phyloP scores from a whole-genome alignment of 139 green algal species.

The Nannochloris sp. region DNA sequence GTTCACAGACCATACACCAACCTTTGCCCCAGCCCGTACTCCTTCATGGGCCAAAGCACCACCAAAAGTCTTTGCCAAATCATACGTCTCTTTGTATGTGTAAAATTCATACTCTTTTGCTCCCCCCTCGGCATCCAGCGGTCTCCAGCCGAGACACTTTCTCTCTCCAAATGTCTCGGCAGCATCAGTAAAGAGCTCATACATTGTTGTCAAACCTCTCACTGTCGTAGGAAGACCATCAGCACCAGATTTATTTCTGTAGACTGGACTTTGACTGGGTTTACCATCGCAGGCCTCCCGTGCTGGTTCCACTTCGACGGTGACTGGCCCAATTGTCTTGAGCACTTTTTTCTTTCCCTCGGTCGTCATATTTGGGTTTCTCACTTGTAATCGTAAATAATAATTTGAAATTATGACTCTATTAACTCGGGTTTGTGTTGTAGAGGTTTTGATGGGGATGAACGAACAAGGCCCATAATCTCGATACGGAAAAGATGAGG shows the following conservation, averaged over 20 bases:
- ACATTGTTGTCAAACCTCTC: constrained; percentile 48
- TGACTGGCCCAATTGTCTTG: constrained; percentile 5
- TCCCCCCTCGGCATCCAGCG: constrained; percentile 23
- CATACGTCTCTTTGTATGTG: constrained; percentile 45
- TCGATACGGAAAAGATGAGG: no score
- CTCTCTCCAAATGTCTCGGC: constrained; percentile 34
- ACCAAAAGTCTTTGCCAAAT: constrained; percentile 20
- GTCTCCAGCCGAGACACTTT: constrained; percentile 27
- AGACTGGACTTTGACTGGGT: constrained; percentile 2
- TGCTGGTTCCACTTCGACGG: constrained; percentile 3
- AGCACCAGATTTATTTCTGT: neutral
- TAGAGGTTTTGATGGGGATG: no score
- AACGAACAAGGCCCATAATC: no score
- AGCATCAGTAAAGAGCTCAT: constrained; percentile 61
- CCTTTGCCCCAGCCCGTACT: constrained; percentile 19
- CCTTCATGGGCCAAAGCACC: constrained; percentile 27
- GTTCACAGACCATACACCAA: constrained; percentile 78
- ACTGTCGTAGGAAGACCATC: constrained; percentile 7
- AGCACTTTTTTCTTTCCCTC: neutral
- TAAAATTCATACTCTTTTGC: constrained; percentile 29
- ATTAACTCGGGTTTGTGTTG: no score
- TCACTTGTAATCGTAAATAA: no score
- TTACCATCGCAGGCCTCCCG: neutral
- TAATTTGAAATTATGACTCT: no score
- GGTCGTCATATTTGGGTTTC: no score